These are phyloP conservation scores for Mortierella hygrophila DNA, from an alignment of 192 early-diverging fungal species.

Conservation along the genomic window DNA sequence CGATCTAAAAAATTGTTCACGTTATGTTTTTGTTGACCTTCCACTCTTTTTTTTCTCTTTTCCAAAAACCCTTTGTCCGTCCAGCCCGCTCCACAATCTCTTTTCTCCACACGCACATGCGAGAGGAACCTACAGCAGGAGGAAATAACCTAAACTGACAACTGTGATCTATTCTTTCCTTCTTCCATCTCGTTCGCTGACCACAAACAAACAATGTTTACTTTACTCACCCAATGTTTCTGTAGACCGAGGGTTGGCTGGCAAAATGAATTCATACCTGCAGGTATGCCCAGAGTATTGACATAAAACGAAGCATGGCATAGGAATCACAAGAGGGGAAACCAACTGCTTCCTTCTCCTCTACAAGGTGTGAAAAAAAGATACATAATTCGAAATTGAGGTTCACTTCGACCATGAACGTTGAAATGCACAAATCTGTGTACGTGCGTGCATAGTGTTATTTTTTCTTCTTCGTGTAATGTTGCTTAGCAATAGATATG, in stretches of 20 bases:
- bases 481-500: not conserved
- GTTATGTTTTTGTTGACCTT: not conserved
- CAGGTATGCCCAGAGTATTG: no score
- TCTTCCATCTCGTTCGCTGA: not conserved
- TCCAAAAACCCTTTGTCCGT: no score
- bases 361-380: no score
- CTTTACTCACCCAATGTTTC: not conserved
- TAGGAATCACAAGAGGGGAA: no score
- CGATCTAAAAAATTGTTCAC: no score
- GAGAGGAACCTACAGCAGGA: not conserved
- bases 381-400: no score
- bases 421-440: no score
- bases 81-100: not conserved
- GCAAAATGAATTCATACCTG: no score
- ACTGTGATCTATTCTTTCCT: not conserved
- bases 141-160: not conserved
- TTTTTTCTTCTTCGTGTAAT: not conserved
- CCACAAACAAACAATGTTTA: not conserved
- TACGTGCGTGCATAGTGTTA: not conserved
- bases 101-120: constrained; percentile 5
- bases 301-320: no score
- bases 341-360: no score
- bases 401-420: no score
- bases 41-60: not conserved
- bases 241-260: not conserved